A percentile compares a stretch with the other conserved stretches of the same genome.
phyloP scores from a whole-genome alignment of 805 yeast species.

The Lachancea waltii region DNA sequence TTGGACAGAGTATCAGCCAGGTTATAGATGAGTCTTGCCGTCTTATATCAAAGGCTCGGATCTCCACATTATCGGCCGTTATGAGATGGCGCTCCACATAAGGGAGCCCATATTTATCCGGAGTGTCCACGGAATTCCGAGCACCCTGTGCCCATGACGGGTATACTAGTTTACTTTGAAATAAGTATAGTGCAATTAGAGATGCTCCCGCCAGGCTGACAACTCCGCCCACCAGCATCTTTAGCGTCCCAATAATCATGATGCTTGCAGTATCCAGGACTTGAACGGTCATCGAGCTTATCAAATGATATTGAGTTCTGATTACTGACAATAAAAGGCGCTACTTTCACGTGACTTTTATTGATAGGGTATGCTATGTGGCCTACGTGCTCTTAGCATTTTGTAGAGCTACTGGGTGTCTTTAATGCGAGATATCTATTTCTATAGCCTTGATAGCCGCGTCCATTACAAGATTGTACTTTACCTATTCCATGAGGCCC shows the following conservation, averaged over 20 bases:
- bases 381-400: no score
- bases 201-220: constrained; percentile 40
- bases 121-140: constrained; percentile 63
- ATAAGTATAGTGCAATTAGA: constrained; percentile 49
- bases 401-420: no score
- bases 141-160: constrained; percentile 80
- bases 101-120: constrained; percentile 59
- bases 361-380: no score
- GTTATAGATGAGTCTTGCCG: constrained; percentile 45
- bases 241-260: no score
- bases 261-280: background rate
- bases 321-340: no score
- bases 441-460: no score
- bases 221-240: constrained; percentile 39
- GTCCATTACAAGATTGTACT: no score
- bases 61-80: constrained; percentile 63
- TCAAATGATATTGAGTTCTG: no score
- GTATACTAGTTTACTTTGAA: constrained; percentile 66
- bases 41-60: constrained; percentile 53
- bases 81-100: constrained; percentile 53
- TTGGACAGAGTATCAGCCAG: constrained; percentile 74
- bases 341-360: no score
- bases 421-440: no score
- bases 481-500: no score
- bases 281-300: background rate